phyloP scores from a whole-genome alignment of 306 rosid species.

The Canavalia ensiformis region DNA sequence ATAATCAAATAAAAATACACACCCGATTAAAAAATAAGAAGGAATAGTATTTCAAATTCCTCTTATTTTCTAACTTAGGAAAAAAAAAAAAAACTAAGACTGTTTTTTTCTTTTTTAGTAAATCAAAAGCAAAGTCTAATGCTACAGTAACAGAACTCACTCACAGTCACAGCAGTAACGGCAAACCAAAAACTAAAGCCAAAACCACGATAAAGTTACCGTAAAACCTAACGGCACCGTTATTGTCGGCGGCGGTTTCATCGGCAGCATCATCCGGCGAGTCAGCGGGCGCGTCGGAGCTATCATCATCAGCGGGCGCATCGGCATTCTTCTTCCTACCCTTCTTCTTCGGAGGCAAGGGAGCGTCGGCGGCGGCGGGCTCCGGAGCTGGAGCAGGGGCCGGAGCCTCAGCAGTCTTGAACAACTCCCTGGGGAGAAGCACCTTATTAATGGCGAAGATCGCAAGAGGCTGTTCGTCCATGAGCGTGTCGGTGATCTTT shows the following conservation, averaged over 20 bases:
- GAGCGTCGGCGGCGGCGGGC: slow-evolving; percentile 63
- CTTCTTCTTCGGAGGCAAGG: slow-evolving; percentile 55
- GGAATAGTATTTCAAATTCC: slow-evolving; percentile 10
- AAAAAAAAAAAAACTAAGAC: slow-evolving; percentile 21
- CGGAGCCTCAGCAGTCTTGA: slow-evolving; percentile 59
- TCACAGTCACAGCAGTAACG: slow-evolving; percentile 49
- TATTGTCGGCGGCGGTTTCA: slow-evolving; percentile 59
- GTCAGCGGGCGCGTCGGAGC: slow-evolving; percentile 56
- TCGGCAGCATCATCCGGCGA: slow-evolving; percentile 68
- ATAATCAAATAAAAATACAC: slow-evolving; percentile 42
- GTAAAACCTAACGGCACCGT: slow-evolving; percentile 49
- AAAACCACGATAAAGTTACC: slow-evolving; percentile 43
- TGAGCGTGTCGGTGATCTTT: slow-evolving; percentile 66
- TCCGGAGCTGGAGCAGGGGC: slow-evolving; percentile 75
- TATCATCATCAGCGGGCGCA: slow-evolving; percentile 41
- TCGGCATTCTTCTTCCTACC: slow-evolving; percentile 44
- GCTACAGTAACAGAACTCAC: not conserved
- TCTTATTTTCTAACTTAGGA: slow-evolving; percentile 38
- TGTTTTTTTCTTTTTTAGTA: not conserved
- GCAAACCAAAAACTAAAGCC: slow-evolving; percentile 49
- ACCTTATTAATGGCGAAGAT: slow-evolving; percentile 71
- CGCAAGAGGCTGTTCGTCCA: slow-evolving; percentile 78
- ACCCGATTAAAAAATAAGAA: not conserved
- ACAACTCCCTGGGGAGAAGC: slow-evolving; percentile 73
- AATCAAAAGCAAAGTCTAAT: not conserved